phyloP scores from a whole-genome alignment of 1,139 yeast species.

The Diutina neorugosa region DNA sequence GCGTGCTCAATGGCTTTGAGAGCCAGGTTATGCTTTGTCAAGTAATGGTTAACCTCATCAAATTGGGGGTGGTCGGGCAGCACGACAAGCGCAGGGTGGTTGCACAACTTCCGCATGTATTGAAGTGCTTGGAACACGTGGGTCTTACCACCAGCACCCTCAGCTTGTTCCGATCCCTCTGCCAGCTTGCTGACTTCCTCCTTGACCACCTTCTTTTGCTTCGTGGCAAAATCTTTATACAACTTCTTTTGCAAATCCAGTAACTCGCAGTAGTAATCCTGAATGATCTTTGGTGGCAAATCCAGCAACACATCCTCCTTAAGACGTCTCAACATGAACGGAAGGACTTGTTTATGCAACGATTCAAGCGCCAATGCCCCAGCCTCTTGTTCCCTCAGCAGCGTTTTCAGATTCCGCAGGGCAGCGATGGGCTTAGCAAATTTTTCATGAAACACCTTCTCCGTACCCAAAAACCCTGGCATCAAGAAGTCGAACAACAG shows the following conservation, averaged over 20 bases:
- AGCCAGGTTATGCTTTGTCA: conserved; percentile 43
- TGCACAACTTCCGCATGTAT: conserved; percentile 93
- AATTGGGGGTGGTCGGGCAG: conserved; percentile 79
- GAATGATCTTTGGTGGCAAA: conserved; percentile 95
- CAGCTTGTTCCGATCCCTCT: background rate
- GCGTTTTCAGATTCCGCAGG: conserved; percentile 79
- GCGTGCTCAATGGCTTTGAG: conserved; percentile 72
- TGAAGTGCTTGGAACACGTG: conserved; percentile 97
- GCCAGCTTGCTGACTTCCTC: conserved; percentile 33
- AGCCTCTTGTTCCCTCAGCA: conserved; percentile 91
- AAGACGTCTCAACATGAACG: conserved; percentile 89
- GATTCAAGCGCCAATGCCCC: conserved; percentile 96
- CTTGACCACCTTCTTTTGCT: conserved; percentile 65
- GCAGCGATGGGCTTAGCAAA: conserved; percentile 97
- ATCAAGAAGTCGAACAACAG: conserved; percentile 92
- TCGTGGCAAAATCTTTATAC: conserved; percentile 83
- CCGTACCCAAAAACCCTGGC: conserved; percentile 98
- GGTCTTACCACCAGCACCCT: conserved; percentile 32
- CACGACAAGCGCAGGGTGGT: conserved; percentile 91
- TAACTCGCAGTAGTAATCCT: conserved; percentile 93
- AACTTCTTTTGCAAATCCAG: conserved; percentile 81
- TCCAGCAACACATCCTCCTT: conserved; percentile 95
- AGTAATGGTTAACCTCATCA: conserved; percentile 46
- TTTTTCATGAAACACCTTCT: conserved; percentile 85
- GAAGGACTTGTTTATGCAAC: conserved; percentile 89